Evolutionary conservation across 352 stramenopile species (phyloP).

Genomic region (Globisporangium barbulae): DNA sequence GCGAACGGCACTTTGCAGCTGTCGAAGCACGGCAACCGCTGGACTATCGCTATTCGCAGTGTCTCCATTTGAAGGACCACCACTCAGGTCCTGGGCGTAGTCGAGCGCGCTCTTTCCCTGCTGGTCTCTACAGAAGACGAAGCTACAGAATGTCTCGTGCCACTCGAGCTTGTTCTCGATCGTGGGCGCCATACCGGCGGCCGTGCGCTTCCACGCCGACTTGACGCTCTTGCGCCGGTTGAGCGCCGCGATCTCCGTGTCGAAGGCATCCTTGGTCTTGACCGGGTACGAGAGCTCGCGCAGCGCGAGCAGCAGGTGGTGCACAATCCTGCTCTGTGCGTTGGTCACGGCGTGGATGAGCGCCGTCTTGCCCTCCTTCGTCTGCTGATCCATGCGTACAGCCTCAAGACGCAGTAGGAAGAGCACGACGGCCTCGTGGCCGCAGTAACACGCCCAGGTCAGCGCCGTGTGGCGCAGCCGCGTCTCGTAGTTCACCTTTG

Average conservation of each 20-base stretch:
- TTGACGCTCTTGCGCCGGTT: slow-evolving; percentile 20
- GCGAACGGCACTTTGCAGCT: slow-evolving; percentile 33
- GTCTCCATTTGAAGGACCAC: neutral
- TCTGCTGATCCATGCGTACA: slow-evolving; percentile 35
- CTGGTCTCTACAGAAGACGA: slow-evolving; percentile 31
- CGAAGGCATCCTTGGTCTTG: slow-evolving; percentile 21
- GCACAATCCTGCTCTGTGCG: slow-evolving; percentile 43
- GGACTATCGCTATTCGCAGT: neutral
- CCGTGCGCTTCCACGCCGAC: slow-evolving; percentile 17
- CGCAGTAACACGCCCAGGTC: slow-evolving; percentile 75
- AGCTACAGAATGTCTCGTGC: slow-evolving; percentile 51
- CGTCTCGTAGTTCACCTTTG: slow-evolving; percentile 42
- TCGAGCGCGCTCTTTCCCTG: slow-evolving; percentile 30
- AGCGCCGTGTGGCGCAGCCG: slow-evolving; percentile 62
- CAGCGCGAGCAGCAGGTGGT: slow-evolving; percentile 46
- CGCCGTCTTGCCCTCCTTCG: slow-evolving; percentile 58
- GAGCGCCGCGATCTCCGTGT: slow-evolving; percentile 10
- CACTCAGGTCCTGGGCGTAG: slow-evolving; percentile 24
- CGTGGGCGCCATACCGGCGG: neutral
- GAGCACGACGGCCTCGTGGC: slow-evolving; percentile 58
- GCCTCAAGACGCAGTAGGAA: slow-evolving; percentile 35
- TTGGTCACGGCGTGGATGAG: slow-evolving; percentile 69
- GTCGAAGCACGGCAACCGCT: slow-evolving; percentile 23
- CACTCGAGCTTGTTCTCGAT: slow-evolving; percentile 43
- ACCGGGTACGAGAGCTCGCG: slow-evolving; percentile 36